These are phyloP conservation scores for Scedosporium dehoogii DNA, from an alignment of 2,329 filamentous ascomycete genomes.

Conservation along the genomic window DNA sequence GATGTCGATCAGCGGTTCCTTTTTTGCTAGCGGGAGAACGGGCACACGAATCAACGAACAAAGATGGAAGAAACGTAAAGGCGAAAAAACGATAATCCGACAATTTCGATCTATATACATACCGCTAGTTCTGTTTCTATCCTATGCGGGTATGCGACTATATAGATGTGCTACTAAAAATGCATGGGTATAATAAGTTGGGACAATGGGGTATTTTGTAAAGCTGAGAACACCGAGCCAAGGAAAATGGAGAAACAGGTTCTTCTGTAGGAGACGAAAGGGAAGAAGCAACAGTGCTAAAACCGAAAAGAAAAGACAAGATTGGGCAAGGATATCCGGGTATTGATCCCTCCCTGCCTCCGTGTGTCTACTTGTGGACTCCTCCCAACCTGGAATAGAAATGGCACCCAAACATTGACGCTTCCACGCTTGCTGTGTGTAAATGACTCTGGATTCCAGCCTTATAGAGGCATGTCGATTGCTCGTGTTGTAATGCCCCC, in stretches of 20 bases:
- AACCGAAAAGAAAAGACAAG: constrained; percentile 6
- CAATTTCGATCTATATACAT: constrained; percentile 1
- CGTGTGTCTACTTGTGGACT: neutral
- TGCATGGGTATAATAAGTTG: neutral
- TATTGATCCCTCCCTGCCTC: neutral
- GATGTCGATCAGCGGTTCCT: neutral
- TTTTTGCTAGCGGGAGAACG: neutral
- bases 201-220: neutral
- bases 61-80: neutral
- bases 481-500: neutral
- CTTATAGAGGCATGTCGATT: neutral
- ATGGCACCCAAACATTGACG: neutral
- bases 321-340: neutral
- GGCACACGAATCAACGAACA: no score
- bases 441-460: neutral
- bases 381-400: neutral
- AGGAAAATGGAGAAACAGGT: neutral
- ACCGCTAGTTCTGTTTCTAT: neutral
- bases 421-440: neutral
- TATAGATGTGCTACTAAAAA: neutral
- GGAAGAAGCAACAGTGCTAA: neutral
- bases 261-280: neutral
- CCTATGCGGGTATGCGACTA: neutral
- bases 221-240: neutral
- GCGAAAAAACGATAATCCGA: neutral